Base-by-base conservation (phyloP, 139 green algal species). In the Mychonastes homosphaera region DNA sequence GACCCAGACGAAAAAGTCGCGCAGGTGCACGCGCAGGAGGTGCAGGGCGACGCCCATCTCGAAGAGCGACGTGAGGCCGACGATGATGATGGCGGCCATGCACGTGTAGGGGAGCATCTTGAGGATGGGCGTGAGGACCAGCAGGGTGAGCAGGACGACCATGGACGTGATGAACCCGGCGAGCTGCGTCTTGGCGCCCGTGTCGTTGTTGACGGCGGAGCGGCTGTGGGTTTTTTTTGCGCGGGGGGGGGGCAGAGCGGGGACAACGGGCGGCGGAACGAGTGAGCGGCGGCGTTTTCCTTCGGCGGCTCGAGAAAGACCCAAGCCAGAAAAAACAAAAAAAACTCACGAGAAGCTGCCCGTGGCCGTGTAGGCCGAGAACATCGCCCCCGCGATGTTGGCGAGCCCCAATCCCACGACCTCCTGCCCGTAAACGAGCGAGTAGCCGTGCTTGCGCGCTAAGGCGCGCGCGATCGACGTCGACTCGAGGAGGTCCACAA, bases 391-490 rank as follows among this genome's bases (percentile, higher is more conserved):
- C 21, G 76, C 60, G 7, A 90, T 36, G 75, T 94, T 94, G 58
- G 85, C 76, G 6, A 92, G 26, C 43, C 85, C 85, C 30, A 94
- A 55, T 6, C 71, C 85, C 6, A 80, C 54, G 40, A 94, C 76
- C 82, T 94, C 85, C 63, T 89, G 85, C 24, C 83, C 89, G 33
- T 76, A 57, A 49, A 63, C 56, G 41, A 88, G 61, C 18, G 72
- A 41, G 52, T 94, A 92, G 16, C 72, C 53, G 63, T 92, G 82
- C 60, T 80, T 79, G 12, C 61, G 52, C 3, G 85, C 83, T 24
- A 94, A 70, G 8, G 76, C 69, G 36, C 86, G 83, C 23, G 81
- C 84, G 34, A 94, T 95, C 59, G 75, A 82, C 29, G 94, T 90
- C 26, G 63, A 80, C 64, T 95, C 87, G 63, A 87, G 58, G 29